Percentiles rank a stretch among this genome's conserved stretches.
phyloP scores from a whole-genome alignment of 495 filamentous ascomycete genomes.

The Letharia columbiana region DNA sequence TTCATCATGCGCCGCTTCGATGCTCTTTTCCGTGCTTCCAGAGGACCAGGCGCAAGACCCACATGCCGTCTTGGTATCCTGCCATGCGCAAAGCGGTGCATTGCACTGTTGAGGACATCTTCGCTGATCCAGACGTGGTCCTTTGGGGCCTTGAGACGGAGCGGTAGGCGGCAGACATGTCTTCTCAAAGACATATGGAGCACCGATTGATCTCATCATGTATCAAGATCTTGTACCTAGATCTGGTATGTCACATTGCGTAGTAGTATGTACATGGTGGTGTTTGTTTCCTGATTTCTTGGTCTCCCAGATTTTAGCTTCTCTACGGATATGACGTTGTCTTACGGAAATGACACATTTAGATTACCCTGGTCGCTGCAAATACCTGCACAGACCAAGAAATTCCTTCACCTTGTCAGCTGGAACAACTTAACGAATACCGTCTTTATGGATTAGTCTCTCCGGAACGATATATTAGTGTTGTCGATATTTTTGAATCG shows the following conservation, averaged over 20 bases:
- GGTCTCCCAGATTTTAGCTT: neutral
- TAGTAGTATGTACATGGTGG: neutral
- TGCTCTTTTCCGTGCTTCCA: constrained; percentile 49
- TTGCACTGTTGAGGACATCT: constrained; percentile 42
- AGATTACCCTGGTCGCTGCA: no score
- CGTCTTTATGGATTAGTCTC: no score
- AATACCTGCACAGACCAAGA: no score
- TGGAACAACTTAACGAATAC: no score
- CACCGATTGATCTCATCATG: constrained; percentile 10
- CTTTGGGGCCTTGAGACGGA: constrained; percentile 7
- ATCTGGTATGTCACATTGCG: neutral
- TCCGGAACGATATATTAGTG: no score
- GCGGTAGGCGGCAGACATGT: constrained; percentile 17
- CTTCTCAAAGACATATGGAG: constrained; percentile 18
- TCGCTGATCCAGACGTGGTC: constrained; percentile 50
- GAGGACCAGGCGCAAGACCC: constrained; percentile 48
- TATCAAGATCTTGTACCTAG: neutral
- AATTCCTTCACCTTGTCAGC: no score
- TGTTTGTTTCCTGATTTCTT: neutral
- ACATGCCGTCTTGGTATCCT: constrained; percentile 38
- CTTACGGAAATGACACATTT: neutral
- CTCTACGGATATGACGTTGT: neutral
- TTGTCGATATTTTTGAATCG: no score
- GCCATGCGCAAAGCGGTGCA: constrained; percentile 40
- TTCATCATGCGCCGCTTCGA: constrained; percentile 44